Percentiles rank a stretch among this genome's conserved stretches.
Evolutionary conservation across 352 stramenopile species (phyloP).

Genomic region (Salisapilia sapeloensis): DNA sequence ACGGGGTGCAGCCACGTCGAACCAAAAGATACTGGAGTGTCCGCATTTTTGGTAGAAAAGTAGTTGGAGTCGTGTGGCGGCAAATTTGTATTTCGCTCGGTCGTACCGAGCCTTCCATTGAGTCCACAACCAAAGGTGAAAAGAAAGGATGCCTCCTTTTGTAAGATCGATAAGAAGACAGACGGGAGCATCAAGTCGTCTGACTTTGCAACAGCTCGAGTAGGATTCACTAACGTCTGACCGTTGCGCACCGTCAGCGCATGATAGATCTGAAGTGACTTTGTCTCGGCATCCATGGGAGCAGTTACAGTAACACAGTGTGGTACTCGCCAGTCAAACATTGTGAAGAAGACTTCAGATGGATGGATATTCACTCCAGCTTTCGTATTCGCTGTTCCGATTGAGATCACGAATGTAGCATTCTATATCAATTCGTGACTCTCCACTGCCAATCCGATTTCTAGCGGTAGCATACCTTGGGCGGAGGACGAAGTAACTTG

Average conservation of each 20-base stretch:
- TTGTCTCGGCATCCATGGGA: constrained; percentile 25
- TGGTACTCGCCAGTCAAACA: constrained; percentile 27
- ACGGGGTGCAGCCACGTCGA: constrained; percentile 51
- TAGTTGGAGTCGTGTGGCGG: constrained; percentile 1
- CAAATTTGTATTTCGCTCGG: too few species aligned
- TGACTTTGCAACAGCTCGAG: constrained; percentile 25
- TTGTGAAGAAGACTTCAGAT: constrained; percentile 37
- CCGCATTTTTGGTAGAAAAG: constrained; percentile 23
- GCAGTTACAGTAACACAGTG: constrained; percentile 22
- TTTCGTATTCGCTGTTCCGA: constrained; percentile 2
- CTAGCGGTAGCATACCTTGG: constrained; percentile 10
- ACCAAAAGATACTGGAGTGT: constrained; percentile 26
- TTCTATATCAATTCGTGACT: too few species aligned
- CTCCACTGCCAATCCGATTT: not conserved
- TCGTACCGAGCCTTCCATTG: constrained; percentile 33
- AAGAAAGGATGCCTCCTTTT: constrained; percentile 54
- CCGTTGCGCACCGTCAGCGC: constrained; percentile 5
- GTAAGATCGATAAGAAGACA: constrained; percentile 46
- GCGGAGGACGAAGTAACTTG: constrained; percentile 25
- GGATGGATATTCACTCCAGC: constrained; percentile 36
- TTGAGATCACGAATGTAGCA: too few species aligned
- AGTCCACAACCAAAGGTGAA: constrained; percentile 47
- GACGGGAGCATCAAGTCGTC: constrained; percentile 29
- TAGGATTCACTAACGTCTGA: constrained; percentile 24
- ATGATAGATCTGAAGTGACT: constrained; percentile 58